phyloP scores from a whole-genome alignment of 2,329 filamentous ascomycete species.

The Colletotrichum spaethianum region DNA sequence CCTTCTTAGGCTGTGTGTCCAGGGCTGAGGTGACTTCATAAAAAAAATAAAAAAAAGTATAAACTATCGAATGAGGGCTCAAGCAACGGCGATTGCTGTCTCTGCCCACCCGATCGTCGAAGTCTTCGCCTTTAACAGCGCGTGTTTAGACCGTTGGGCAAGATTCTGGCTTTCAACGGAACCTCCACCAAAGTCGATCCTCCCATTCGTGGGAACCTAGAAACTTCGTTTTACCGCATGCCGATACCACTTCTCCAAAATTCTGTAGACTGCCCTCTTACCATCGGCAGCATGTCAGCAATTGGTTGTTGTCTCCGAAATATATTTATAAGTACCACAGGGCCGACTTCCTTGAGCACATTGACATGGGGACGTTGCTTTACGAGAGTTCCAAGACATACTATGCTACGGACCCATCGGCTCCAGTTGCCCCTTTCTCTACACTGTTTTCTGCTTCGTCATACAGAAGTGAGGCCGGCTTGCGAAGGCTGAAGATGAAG shows the following conservation, averaged over 20 bases:
- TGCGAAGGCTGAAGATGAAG: conserved; percentile 51
- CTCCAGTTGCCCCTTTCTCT: conserved; percentile 43
- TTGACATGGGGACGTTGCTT: background rate
- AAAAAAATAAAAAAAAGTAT: conserved; percentile 61
- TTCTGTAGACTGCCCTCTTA: conserved; percentile 65
- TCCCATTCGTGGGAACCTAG: conserved; percentile 77
- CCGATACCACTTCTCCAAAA: conserved; percentile 65
- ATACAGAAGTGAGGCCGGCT: conserved; percentile 33
- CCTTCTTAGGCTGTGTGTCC: conserved; percentile 37
- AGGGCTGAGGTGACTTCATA: conserved; percentile 48
- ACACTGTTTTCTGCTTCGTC: conserved; percentile 44
- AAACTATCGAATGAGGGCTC: conserved; percentile 73
- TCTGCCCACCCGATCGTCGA: conserved; percentile 79
- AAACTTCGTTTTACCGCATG: conserved; percentile 77
- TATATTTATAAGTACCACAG: background rate
- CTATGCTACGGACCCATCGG: background rate
- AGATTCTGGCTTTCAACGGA: conserved; percentile 65
- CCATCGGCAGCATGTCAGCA: conserved; percentile 46
- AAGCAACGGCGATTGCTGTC: conserved; percentile 75
- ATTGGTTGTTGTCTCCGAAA: background rate
- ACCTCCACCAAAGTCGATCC: conserved; percentile 71
- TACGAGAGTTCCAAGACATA: conserved; percentile 19
- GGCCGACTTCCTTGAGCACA: background rate
- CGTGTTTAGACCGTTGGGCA: conserved; percentile 69
- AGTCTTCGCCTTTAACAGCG: conserved; percentile 76